Base-by-base conservation (phyloP, 1,284 basidiomycete species). In the Tylopilus sp. region DNA sequence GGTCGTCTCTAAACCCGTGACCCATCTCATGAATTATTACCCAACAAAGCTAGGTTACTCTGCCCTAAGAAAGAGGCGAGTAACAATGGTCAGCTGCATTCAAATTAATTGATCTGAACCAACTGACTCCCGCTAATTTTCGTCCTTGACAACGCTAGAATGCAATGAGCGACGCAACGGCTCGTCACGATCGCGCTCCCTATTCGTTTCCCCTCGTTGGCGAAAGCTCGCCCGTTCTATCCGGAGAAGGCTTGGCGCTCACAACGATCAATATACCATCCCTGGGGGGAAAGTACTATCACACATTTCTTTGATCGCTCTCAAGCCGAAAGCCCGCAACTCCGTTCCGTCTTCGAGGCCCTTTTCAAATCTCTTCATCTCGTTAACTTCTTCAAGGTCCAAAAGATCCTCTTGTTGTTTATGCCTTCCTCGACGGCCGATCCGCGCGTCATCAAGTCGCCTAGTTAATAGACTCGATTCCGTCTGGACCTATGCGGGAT, bases 231-330 rank as follows among this genome's bases (percentile, higher is more conserved):
- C 41, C 36, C 42, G 7, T 41, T 21, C 46, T 26, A 36, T 30
- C 38, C 30, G 28, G 47, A 47, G 43, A 46, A 33, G 45, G 13
- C 12, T 16, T 34, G 13, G n/a, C n/a, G n/a, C n/a, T 15, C 18
- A 33, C 31, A 52, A 60, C 52, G 51, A 60, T 58, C 54, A 57
- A 15, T 33, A 36, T 44, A 35, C 15, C 18, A 37, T 36, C 37
- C 53, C 48, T 9, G 38, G 48, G 19, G 44, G 55, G 47, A 55
- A 41, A 44, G 16, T 38, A 35, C 42, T 21, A 36, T 26, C 8
- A 18, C 28, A 49, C 35, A 57, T 61, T 48, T 45, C 52, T 65
- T 63, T 60, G 59, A 55, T 49, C 25, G 28, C 40, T 46, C 48
- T 48, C 36, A 41, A 40, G 41, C 44, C 35, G 6, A 37, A 31